Conservation (phyloP, 305 asterid species). For the Fraxinus ornus region DNA sequence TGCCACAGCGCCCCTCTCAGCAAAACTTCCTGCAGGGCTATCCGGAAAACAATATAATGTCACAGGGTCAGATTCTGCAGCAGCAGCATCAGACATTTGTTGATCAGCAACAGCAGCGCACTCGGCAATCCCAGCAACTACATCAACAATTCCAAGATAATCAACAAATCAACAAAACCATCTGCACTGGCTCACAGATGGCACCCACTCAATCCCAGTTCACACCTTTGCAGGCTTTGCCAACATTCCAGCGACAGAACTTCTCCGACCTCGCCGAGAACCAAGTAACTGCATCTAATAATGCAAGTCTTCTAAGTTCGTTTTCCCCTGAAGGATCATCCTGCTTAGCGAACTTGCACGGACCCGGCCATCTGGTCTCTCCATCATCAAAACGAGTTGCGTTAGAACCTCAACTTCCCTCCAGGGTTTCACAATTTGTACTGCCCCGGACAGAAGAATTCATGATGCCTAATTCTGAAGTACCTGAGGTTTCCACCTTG, state of each 20-base stretch:
- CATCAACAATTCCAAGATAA: conserved; percentile 47
- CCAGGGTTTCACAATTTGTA: conserved; percentile 55
- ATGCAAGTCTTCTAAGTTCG: conserved; percentile 61
- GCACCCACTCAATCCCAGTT: conserved; percentile 54
- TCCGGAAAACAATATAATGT: conserved; percentile 48
- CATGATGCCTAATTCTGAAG: conserved; percentile 52
- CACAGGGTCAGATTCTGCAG: conserved; percentile 80
- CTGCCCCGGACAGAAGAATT: conserved; percentile 58
- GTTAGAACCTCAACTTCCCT: conserved; percentile 61
- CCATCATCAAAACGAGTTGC: conserved; percentile 71
- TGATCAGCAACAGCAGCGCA: conserved; percentile 41
- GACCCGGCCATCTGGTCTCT: conserved; percentile 47
- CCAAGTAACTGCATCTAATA: conserved; percentile 49
- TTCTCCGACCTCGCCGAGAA: conserved; percentile 58
- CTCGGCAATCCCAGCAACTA: conserved; percentile 43
- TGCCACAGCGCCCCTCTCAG: conserved; percentile 65
- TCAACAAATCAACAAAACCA: conserved; percentile 39
- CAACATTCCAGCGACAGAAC: conserved; percentile 56
- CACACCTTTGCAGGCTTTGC: conserved; percentile 46
- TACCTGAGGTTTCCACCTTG: conserved; percentile 56
- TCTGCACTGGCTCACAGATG: conserved; percentile 44
- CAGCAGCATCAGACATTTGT: conserved; percentile 58
- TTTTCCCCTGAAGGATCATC: conserved; percentile 62
- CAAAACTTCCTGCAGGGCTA: conserved; percentile 54
- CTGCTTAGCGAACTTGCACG: conserved; percentile 43